These are phyloP conservation scores for Leptographium radiaticola DNA, from an alignment of 2,329 filamentous ascomycete species.

Conservation along the genomic window DNA sequence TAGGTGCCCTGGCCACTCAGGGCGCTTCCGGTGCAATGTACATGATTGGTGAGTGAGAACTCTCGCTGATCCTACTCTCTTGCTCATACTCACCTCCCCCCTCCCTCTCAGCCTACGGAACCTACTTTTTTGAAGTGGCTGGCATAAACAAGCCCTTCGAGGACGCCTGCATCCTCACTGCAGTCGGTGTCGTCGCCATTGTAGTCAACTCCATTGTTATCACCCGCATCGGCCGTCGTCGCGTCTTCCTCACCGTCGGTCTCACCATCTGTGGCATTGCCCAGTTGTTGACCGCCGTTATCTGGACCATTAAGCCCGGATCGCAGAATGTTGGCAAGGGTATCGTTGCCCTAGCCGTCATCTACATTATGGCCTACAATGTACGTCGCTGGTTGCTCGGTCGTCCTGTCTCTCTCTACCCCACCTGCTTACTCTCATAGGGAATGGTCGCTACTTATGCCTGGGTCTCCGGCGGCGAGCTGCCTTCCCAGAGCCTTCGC, in stretches of 20 bases:
- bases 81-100: neutral
- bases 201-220: constrained; percentile 39
- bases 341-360: constrained; percentile 37
- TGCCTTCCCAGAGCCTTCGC: constrained; percentile 42
- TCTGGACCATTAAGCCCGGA: constrained; percentile 32
- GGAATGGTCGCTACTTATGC: constrained; percentile 40
- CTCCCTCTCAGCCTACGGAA: constrained; percentile 31
- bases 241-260: constrained; percentile 37
- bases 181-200: constrained; percentile 41
- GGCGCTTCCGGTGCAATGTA: constrained; percentile 43
- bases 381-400: constrained; percentile 9
- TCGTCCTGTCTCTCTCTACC: neutral
- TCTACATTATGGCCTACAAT: constrained; percentile 43
- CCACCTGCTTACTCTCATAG: constrained; percentile 1
- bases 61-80: no score
- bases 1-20: constrained; percentile 34
- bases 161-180: constrained; percentile 41
- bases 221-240: constrained; percentile 37
- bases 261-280: constrained; percentile 37
- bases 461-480: constrained; percentile 43
- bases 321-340: constrained; percentile 26
- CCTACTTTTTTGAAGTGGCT: constrained; percentile 49
- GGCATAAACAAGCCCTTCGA: constrained; percentile 40
- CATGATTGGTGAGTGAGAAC: constrained; percentile 30
- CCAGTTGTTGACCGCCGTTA: constrained; percentile 38